phyloP scores from a whole-genome alignment of 345 rosid genomes.

The Turnera subulata region DNA sequence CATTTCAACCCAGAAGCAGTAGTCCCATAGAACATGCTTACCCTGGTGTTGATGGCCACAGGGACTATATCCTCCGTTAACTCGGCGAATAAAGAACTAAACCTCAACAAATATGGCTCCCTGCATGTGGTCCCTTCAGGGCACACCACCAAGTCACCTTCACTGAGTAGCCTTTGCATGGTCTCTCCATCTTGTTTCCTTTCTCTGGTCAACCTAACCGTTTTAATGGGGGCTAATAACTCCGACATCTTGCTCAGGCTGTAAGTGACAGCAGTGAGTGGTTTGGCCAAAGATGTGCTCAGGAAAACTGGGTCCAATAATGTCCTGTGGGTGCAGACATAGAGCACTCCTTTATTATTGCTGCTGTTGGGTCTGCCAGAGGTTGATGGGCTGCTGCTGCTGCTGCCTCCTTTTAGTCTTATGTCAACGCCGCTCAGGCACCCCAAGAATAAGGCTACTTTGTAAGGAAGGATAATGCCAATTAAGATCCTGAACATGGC shows the following conservation, averaged over 20 bases:
- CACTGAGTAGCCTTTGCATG: slow-evolving; percentile 58
- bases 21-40: slow-evolving; percentile 29
- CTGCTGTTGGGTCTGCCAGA: no score
- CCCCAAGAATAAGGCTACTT: slow-evolving; percentile 38
- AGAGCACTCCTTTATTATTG: slow-evolving; percentile 57
- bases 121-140: slow-evolving; percentile 98
- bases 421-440: slow-evolving; percentile 45
- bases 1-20: slow-evolving; percentile 27
- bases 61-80: slow-evolving; percentile 60
- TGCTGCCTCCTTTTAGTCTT: slow-evolving; percentile 26
- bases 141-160: slow-evolving; percentile 85
- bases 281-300: slow-evolving; percentile 47
- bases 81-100: slow-evolving; percentile 89
- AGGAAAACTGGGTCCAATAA: slow-evolving; percentile 87
- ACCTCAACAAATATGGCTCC: slow-evolving; percentile 83
- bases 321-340: slow-evolving; percentile 84
- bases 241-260: slow-evolving; percentile 89
- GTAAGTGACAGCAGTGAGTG: slow-evolving; percentile 83
- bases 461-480: slow-evolving; percentile 65
- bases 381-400: slow-evolving; percentile 8
- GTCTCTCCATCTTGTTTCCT: slow-evolving; percentile 58
- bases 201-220: slow-evolving; percentile 76
- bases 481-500: slow-evolving; percentile 54
- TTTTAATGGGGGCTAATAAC: slow-evolving; percentile 69
- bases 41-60: slow-evolving; percentile 18